These are phyloP conservation scores for Tricholoma terreum DNA, from an alignment of 768 basidiomycete genomes.

Conservation along the genomic window DNA sequence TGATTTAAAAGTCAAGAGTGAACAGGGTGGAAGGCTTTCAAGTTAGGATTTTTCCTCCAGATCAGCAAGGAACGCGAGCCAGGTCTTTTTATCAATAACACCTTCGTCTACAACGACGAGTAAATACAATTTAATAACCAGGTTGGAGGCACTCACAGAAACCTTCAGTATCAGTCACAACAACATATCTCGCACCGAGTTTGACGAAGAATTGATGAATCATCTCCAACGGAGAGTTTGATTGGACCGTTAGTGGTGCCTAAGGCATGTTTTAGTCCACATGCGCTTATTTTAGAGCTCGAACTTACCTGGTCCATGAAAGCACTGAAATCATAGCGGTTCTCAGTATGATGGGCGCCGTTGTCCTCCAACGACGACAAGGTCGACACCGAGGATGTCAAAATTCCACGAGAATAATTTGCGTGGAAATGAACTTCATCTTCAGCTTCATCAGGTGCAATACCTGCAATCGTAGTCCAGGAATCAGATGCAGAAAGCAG, in stretches of 20 bases:
- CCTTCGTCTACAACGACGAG: conserved; percentile 62
- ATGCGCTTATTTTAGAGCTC: not conserved
- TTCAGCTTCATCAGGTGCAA: conserved; percentile 73
- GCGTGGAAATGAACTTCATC: conserved; percentile 65
- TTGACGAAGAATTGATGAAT: conserved; percentile 94
- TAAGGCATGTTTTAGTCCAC: conserved; percentile 23
- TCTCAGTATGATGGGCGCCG: conserved; percentile 28
- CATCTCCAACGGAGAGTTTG: conserved; percentile 85
- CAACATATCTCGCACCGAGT: conserved; percentile 86
- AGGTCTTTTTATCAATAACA: conserved; percentile 90
- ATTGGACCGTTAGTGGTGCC: conserved; percentile 85
- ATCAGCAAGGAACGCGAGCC: conserved; percentile 82
- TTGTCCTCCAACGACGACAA: conserved; percentile 54
- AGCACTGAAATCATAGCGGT: conserved; percentile 76
- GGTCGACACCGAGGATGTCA: conserved; percentile 48
- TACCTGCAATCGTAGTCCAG: conserved; percentile 40
- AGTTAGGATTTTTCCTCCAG: conserved; percentile 55
- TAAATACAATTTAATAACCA: not conserved
- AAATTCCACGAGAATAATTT: conserved; percentile 36
- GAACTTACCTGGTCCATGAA: conserved; percentile 83
- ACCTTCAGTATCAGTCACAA: conserved; percentile 81
- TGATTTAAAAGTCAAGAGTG: not conserved
- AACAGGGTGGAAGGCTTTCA: not conserved
- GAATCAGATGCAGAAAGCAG: not conserved
- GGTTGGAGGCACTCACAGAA: conserved; percentile 51